These are phyloP conservation scores for Lolium perenne DNA, from an alignment of 176 grass and related monocot genomes.

Conservation along the genomic window DNA sequence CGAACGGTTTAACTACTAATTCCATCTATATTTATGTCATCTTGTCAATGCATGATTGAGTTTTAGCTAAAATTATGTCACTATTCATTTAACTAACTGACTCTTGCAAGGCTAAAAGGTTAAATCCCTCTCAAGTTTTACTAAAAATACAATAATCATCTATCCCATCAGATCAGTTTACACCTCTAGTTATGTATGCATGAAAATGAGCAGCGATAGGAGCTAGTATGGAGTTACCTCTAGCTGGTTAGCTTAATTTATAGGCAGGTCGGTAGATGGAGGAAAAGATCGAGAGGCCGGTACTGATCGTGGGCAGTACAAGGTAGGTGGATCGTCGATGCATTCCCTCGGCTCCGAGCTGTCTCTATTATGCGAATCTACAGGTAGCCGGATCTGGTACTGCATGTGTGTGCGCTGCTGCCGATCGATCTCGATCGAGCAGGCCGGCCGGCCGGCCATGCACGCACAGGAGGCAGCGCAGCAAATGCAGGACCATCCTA, in stretches of 20 bases:
- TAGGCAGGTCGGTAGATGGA: neutral
- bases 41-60: too few relatives aligned
- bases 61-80: too few relatives aligned
- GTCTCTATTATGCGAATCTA: conserved; percentile 23
- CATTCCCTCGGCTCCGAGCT: conserved; percentile 1
- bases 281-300: neutral
- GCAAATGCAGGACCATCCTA: conserved; percentile 6
- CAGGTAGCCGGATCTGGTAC: conserved; percentile 9
- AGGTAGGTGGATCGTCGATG: neutral
- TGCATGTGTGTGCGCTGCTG: neutral
- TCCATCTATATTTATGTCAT: too few relatives aligned
- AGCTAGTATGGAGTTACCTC: neutral
- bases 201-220: too few relatives aligned
- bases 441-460: neutral
- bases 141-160: too few relatives aligned
- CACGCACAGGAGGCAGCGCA: neutral
- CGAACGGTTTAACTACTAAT: too few relatives aligned
- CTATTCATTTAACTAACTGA: too few relatives aligned
- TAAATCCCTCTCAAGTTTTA: too few relatives aligned
- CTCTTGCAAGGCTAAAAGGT: too few relatives aligned
- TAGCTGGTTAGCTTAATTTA: neutral
- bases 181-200: too few relatives aligned
- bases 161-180: too few relatives aligned
- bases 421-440: neutral
- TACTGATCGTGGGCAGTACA: neutral